Conservation (phyloP, 1,139 yeast genomes). For the Zhuliangozyma blackwelliae region DNA sequence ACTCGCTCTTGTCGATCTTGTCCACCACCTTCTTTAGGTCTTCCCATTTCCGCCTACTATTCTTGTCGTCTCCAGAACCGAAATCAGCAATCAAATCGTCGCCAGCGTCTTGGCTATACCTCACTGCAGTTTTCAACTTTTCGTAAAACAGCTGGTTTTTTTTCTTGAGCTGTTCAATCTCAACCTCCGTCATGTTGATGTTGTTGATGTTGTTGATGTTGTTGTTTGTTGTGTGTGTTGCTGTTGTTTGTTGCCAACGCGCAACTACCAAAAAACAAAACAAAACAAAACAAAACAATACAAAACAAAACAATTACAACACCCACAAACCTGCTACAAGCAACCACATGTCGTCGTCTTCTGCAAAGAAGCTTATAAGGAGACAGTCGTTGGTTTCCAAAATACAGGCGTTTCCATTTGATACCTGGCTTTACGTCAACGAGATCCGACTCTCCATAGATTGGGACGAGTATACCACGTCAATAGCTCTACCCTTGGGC, state of each 20-base stretch:
- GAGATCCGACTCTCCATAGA: slow-evolving; percentile 55
- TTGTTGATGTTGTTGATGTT: not conserved
- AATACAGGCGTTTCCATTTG: slow-evolving; percentile 53
- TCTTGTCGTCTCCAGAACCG: too few species aligned
- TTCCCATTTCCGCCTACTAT: too few species aligned
- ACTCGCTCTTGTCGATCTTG: not conserved
- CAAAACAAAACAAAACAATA: not conserved
- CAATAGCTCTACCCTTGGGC: slow-evolving; percentile 14
- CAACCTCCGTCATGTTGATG: not conserved
- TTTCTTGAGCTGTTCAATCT: too few species aligned
- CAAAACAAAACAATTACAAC: not conserved
- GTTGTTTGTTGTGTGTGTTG: not conserved
- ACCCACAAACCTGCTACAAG: not conserved
- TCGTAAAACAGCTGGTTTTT: too few species aligned
- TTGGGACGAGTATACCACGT: slow-evolving; percentile 50
- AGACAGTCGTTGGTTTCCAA: slow-evolving; percentile 34
- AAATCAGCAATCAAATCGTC: too few species aligned
- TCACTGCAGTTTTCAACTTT: too few species aligned
- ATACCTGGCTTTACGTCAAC: slow-evolving; percentile 46
- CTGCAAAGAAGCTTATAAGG: slow-evolving; percentile 16
- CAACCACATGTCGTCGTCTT: slow-evolving; percentile 3
- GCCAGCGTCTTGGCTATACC: too few species aligned
- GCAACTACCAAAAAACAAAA: not conserved
- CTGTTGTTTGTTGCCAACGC: not conserved
- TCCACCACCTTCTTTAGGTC: not conserved